A percentile compares a stretch with the other conserved stretches of the same genome.
phyloP scores from a whole-genome alignment of 345 rosid genomes.

The Hevea brasiliensis region DNA sequence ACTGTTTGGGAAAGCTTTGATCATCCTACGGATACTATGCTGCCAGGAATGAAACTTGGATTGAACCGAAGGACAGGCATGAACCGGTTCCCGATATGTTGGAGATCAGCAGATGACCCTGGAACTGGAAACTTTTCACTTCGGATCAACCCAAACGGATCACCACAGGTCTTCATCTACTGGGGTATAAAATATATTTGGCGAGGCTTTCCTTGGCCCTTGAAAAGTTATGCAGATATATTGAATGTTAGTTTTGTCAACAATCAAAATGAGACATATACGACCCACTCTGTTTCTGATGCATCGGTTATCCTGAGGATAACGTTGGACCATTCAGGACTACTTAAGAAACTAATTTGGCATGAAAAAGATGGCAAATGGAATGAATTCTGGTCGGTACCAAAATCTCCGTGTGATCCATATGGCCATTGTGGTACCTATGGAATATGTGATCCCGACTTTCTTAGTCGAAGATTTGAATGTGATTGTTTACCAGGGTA shows the following conservation, averaged over 20 bases:
- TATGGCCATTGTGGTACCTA: too few species aligned
- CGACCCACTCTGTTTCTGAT: background rate
- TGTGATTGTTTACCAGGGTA: too few species aligned
- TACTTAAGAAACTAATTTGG: too few species aligned
- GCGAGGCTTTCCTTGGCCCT: background rate
- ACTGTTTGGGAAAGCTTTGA: too few species aligned
- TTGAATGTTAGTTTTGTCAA: background rate
- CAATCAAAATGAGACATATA: background rate
- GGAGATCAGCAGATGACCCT: background rate
- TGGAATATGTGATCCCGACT: too few species aligned
- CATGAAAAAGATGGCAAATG: background rate
- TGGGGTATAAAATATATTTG: background rate
- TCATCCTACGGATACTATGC: background rate
- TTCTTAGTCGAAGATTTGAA: too few species aligned
- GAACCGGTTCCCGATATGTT: background rate
- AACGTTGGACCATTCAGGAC: background rate
- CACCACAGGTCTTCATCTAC: background rate
- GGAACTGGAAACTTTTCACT: background rate
- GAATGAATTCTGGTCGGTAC: too few species aligned
- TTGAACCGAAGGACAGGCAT: background rate
- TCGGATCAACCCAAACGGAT: background rate
- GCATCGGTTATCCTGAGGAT: too few species aligned
- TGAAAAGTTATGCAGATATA: background rate
- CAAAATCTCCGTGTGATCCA: too few species aligned
- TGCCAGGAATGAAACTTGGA: background rate